Conservation (phyloP, 2,329 filamentous ascomycete species). For the Beauveria bassiana region DNA sequence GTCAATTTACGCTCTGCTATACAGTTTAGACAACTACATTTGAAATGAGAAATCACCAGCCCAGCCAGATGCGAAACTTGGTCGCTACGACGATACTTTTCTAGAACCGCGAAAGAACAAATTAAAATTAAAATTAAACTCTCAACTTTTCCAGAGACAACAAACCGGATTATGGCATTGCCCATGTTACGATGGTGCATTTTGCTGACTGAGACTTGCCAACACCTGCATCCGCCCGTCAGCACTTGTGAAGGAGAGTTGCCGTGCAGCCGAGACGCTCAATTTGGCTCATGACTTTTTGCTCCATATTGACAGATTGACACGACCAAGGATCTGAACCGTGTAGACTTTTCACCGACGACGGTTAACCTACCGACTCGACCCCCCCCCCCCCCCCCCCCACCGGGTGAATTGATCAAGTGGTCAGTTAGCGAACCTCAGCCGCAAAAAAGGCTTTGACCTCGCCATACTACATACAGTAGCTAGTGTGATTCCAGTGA, state of each 20-base stretch:
- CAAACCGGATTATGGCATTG: conserved; percentile 2
- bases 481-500: neutral
- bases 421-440: neutral
- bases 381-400: no score
- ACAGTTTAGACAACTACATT: no score
- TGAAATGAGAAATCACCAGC: no score
- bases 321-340: neutral
- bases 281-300: neutral
- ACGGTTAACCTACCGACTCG: neutral
- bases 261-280: conserved; percentile 3
- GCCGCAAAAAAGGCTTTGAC: neutral
- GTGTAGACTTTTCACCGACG: neutral
- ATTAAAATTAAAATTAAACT: neutral
- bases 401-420: neutral
- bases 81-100: neutral
- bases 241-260: neutral
- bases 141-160: neutral
- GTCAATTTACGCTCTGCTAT: neutral
- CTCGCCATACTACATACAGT: neutral
- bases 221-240: neutral
- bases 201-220: conserved; percentile 8
- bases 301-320: neutral
- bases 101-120: neutral
- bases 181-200: conserved; percentile 2
- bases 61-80: neutral